Evolutionary conservation across 228 moss, liverwort and hornwort genomes (phyloP).

Genomic region (Sphagnum magellanicum): DNA sequence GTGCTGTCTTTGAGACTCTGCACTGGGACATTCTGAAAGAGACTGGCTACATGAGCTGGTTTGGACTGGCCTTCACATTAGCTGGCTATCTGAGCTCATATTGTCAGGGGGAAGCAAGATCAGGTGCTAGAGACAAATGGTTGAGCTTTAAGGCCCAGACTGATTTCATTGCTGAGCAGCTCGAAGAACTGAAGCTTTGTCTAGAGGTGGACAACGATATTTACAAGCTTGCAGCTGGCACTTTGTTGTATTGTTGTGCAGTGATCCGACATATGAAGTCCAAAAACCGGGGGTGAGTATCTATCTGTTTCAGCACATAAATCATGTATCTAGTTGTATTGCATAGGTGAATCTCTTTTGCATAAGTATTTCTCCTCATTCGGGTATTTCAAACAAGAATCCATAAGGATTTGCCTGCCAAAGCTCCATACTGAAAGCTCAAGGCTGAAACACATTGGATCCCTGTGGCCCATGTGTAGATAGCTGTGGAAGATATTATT

Average conservation of each 20-base stretch:
- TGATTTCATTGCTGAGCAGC: conserved; percentile 53
- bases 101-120: conserved; percentile 14
- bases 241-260: conserved; percentile 50
- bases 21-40: conserved; percentile 53
- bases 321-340: too few relatives aligned
- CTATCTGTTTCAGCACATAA: too few relatives aligned
- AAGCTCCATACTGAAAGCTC: too few relatives aligned
- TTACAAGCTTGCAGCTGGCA: conserved; percentile 72
- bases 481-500: too few relatives aligned
- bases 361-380: too few relatives aligned
- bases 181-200: conserved; percentile 57
- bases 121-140: conserved; percentile 30
- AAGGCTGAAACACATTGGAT: too few relatives aligned
- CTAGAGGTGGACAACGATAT: conserved; percentile 57
- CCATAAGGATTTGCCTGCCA: too few relatives aligned
- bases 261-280: conserved; percentile 45
- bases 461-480: too few relatives aligned
- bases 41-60: conserved; percentile 61
- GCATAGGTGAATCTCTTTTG: too few relatives aligned
- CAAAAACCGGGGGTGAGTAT: conserved; percentile 28
- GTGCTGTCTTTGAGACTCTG: conserved; percentile 45
- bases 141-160: conserved; percentile 35
- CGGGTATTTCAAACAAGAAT: too few relatives aligned
- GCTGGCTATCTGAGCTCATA: conserved; percentile 45
- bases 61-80: conserved; percentile 46